Conservation (phyloP, 768 basidiomycete species). For the Termitomyces sp. region DNA sequence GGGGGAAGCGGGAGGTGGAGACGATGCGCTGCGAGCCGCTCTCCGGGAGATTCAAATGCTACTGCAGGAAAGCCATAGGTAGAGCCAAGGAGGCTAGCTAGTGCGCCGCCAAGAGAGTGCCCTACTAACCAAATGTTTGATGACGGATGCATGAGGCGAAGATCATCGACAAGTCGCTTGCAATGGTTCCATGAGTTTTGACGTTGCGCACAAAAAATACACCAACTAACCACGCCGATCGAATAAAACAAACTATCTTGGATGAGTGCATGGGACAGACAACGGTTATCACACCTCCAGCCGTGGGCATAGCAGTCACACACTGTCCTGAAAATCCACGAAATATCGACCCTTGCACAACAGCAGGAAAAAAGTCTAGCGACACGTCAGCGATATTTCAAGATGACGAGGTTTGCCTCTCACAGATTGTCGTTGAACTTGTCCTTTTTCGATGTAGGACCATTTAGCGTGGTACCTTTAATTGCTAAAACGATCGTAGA, state of each 20-base stretch:
- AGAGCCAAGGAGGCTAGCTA: constrained; percentile 82
- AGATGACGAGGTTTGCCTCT: constrained; percentile 5
- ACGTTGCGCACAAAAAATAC: not conserved
- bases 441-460: constrained; percentile 85
- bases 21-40: constrained; percentile 67
- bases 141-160: constrained; percentile 75
- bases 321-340: constrained; percentile 81
- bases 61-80: constrained; percentile 92
- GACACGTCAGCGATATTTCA: not conserved
- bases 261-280: constrained; percentile 78
- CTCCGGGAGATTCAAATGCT: constrained; percentile 83
- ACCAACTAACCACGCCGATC: constrained; percentile 65
- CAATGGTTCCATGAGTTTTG: not conserved
- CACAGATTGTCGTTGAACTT: constrained; percentile 87
- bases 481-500: constrained; percentile 82
- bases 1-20: constrained; percentile 84
- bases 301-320: constrained; percentile 79
- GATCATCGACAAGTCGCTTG: constrained; percentile 84
- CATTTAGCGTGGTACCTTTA: constrained; percentile 81
- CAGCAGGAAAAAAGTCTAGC: constrained; percentile 79
- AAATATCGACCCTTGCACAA: constrained; percentile 84
- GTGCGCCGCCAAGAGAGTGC: constrained; percentile 85
- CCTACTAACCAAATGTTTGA: constrained; percentile 88
- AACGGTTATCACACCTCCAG: constrained; percentile 74
- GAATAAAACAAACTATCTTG: constrained; percentile 93